These are phyloP conservation scores for Nicotiana knightiana DNA, from an alignment of 257 asterid species.

Conservation along the genomic window DNA sequence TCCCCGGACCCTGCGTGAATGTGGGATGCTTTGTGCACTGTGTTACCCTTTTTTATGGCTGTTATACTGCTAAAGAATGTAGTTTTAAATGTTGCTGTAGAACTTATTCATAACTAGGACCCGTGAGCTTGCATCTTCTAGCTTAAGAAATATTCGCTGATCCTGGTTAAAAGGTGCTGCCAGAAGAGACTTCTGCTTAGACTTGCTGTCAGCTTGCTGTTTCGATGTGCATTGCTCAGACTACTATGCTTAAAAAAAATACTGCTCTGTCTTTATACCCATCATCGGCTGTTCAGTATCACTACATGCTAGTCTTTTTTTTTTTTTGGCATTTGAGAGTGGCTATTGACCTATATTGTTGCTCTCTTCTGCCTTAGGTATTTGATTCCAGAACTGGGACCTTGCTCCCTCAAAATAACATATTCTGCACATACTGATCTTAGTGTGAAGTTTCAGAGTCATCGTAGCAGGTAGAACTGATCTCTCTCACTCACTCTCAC, in stretches of 20 bases:
- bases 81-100: neutral
- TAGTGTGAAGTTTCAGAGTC: constrained; percentile 93
- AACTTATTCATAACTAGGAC: neutral
- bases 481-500: neutral
- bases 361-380: constrained; percentile 38
- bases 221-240: neutral
- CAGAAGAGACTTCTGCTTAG: neutral
- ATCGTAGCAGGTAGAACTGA: constrained; percentile 58
- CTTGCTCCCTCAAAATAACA: constrained; percentile 82
- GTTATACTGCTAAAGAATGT: neutral
- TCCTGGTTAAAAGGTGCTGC: neutral
- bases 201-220: neutral
- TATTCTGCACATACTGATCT: constrained; percentile 95
- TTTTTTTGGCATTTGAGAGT: neutral
- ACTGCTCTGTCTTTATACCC: neutral
- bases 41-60: too few relatives aligned
- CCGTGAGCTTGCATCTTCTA: neutral
- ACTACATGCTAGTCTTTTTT: neutral
- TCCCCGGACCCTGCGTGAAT: too few relatives aligned
- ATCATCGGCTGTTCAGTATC: neutral
- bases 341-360: neutral
- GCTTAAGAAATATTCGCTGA: neutral
- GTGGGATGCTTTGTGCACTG: too few relatives aligned
- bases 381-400: constrained; percentile 85
- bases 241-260: neutral